These are phyloP conservation scores for Colletotrichum viniferum DNA, from an alignment of 2,329 filamentous ascomycete species.

Conservation along the genomic window DNA sequence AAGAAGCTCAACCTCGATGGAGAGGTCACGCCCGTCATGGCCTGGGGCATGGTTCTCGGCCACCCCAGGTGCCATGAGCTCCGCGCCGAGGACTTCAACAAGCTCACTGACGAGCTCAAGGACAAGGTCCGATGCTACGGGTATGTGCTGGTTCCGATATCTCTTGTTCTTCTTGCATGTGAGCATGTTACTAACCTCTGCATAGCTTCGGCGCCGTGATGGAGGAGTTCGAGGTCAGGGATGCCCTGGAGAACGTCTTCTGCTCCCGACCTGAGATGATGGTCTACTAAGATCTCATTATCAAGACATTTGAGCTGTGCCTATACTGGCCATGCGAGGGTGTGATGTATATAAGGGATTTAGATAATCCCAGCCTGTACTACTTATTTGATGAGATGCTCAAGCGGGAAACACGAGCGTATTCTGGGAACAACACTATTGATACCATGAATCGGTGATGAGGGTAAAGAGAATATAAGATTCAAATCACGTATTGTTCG, in stretches of 20 bases:
- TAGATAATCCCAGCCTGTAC: neutral
- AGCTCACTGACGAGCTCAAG: conserved; percentile 74
- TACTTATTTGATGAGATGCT: neutral
- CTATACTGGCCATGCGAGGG: neutral
- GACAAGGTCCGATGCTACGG: conserved; percentile 92
- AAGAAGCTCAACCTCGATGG: conserved; percentile 82
- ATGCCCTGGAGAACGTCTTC: conserved; percentile 76
- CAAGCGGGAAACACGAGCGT: neutral
- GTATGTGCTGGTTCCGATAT: conserved; percentile 57
- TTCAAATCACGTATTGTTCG: neutral
- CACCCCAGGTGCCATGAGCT: conserved; percentile 74
- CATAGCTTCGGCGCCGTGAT: conserved; percentile 66
- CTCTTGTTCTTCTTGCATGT: neutral
- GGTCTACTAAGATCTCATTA: neutral
- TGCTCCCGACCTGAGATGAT: conserved; percentile 35
- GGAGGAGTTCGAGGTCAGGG: conserved; percentile 73
- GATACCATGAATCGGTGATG: conserved; percentile 10
- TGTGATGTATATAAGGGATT: neutral
- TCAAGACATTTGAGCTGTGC: neutral
- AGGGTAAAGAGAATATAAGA: neutral
- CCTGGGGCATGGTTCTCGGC: conserved; percentile 80
- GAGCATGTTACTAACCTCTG: neutral
- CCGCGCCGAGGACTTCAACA: conserved; percentile 69
- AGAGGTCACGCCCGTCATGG: conserved; percentile 95
- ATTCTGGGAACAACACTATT: neutral